A percentile compares a stretch with the other conserved stretches of the same genome.
Conservation (phyloP, 2,329 filamentous ascomycete genomes). For the Grosmannia huntii region DNA sequence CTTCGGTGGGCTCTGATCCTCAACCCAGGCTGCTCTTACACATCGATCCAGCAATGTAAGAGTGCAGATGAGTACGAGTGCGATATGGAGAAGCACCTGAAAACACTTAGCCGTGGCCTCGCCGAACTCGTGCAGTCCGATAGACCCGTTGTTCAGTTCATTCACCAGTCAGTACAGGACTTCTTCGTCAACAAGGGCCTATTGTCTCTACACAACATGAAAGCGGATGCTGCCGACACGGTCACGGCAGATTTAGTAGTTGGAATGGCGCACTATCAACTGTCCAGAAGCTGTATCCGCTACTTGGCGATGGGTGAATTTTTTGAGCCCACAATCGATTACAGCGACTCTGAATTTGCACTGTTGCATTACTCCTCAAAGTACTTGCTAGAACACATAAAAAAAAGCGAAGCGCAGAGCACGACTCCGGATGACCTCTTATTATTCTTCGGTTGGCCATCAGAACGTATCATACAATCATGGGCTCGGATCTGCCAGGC, state of each 20-base stretch:
- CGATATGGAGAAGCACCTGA: not conserved
- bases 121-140: not conserved
- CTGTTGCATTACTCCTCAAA: not conserved
- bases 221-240: not conserved
- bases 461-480: not conserved
- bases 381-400: not conserved
- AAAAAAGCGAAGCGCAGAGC: not conserved
- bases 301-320: not conserved
- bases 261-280: not conserved
- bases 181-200: constrained; percentile 17
- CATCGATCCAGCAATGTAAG: constrained; percentile 9
- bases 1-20: constrained; percentile 20
- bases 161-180: constrained; percentile 22
- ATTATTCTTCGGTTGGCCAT: not conserved
- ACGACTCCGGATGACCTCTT: not conserved
- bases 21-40: constrained; percentile 11
- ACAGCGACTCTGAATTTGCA: not conserved
- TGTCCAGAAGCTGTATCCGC: not conserved
- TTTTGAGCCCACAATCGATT: too few relatives aligned
- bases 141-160: constrained; percentile 18
- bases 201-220: too few relatives aligned
- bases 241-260: not conserved
- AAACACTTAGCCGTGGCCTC: not conserved
- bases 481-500: too few relatives aligned
- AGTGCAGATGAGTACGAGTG: constrained; percentile 4